Conservation (phyloP, 768 basidiomycete species). For the Fistulinella prunicolor region DNA sequence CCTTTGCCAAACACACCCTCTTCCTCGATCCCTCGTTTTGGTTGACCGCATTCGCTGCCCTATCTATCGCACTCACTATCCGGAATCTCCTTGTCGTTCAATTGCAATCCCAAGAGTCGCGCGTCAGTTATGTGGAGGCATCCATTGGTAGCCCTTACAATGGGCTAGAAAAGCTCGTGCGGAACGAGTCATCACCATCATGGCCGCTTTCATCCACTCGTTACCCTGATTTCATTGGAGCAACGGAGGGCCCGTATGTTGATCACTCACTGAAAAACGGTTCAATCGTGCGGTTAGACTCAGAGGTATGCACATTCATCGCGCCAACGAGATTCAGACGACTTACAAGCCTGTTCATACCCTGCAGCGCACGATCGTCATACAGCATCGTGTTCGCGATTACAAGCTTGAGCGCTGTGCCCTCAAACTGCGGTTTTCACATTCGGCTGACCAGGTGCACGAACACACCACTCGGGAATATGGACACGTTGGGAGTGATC, state of each 20-base stretch:
- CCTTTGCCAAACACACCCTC: not conserved
- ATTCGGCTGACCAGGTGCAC: not conserved
- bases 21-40: conserved; percentile 17
- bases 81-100: conserved; percentile 21
- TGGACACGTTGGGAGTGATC: conserved; percentile 12
- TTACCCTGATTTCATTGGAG: conserved; percentile 23
- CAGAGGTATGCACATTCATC: conserved; percentile 5
- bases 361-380: conserved; percentile 14
- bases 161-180: conserved; percentile 22
- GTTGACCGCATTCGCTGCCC: conserved; percentile 13
- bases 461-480: conserved; percentile 13
- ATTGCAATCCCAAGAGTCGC: conserved; percentile 2
- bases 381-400: conserved; percentile 27
- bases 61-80: conserved; percentile 19
- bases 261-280: conserved; percentile 13
- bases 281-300: conserved; percentile 23
- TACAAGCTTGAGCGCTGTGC: conserved; percentile 23
- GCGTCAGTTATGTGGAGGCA: conserved; percentile 9
- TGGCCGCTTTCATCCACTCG: conserved; percentile 24
- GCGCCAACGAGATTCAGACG: not conserved
- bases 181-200: conserved; percentile 27
- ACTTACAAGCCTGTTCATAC: not conserved
- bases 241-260: conserved; percentile 10
- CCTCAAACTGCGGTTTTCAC: conserved; percentile 12
- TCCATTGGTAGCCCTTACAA: conserved; percentile 20